These are phyloP conservation scores for Astragalus glycyphyllos DNA, from an alignment of 306 rosid genomes.

Conservation along the genomic window DNA sequence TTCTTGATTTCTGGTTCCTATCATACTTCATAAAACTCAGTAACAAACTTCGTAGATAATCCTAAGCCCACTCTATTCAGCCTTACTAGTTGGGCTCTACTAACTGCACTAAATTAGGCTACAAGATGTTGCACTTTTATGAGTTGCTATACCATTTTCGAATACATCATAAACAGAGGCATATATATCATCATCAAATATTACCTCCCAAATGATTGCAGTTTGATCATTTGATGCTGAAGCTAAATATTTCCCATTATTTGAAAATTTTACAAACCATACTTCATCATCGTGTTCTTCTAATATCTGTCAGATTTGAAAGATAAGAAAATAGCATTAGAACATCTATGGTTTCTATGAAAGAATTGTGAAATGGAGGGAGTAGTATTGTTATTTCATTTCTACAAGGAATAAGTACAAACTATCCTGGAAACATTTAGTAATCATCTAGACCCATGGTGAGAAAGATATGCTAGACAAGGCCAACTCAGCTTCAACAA, in stretches of 20 bases:
- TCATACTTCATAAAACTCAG: too few relatives aligned
- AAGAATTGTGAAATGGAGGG: too few relatives aligned
- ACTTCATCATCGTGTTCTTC: constrained; percentile 84
- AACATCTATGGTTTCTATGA: constrained; percentile 25
- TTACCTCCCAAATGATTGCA: constrained; percentile 97
- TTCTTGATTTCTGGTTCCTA: too few relatives aligned
- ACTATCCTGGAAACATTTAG: too few relatives aligned
- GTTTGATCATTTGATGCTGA: constrained; percentile 85
- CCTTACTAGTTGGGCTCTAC: too few relatives aligned
- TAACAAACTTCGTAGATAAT: too few relatives aligned
- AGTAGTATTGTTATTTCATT: too few relatives aligned
- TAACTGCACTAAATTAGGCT: constrained; percentile 17
- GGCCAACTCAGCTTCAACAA: too few relatives aligned
- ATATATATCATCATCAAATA: constrained; percentile 36
- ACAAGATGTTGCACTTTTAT: not conserved
- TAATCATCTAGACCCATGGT: too few relatives aligned
- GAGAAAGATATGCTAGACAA: too few relatives aligned
- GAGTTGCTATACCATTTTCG: constrained; percentile 1
- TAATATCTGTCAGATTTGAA: constrained; percentile 57
- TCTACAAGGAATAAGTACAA: too few relatives aligned
- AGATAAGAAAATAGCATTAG: constrained; percentile 39
- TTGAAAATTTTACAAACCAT: constrained; percentile 91
- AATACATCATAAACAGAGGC: constrained; percentile 15
- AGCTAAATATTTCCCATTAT: constrained; percentile 85
- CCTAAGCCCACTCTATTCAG: too few relatives aligned